These are phyloP conservation scores for Xylaria grammica DNA, from an alignment of 495 filamentous ascomycete species.

Conservation along the genomic window DNA sequence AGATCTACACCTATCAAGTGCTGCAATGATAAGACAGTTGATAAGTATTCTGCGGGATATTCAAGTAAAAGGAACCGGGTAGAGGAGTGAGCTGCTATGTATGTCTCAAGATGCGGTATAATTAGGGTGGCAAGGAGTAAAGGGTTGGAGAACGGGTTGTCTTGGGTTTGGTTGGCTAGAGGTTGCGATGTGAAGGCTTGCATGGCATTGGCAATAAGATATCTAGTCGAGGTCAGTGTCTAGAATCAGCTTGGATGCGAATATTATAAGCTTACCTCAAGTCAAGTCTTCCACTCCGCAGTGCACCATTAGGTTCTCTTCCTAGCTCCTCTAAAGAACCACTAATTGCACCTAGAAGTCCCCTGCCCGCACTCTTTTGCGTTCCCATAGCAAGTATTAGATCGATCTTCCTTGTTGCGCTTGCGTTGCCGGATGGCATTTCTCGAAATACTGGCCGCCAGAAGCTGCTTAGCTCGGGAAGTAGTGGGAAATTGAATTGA, in stretches of 20 bases:
- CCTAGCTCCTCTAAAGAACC: slow-evolving; percentile 51
- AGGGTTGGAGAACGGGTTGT: slow-evolving; percentile 52
- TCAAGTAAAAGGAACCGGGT: slow-evolving; percentile 53
- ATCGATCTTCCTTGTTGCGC: slow-evolving; percentile 40
- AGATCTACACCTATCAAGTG: slow-evolving; percentile 47
- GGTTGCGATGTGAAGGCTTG: slow-evolving; percentile 52
- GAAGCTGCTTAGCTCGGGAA: slow-evolving; percentile 42
- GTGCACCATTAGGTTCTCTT: slow-evolving; percentile 37
- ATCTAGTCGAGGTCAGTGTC: slow-evolving; percentile 34
- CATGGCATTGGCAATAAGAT: slow-evolving; percentile 55
- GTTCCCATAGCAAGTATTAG: slow-evolving; percentile 52
- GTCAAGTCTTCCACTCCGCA: slow-evolving; percentile 47
- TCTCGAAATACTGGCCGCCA: slow-evolving; percentile 50
- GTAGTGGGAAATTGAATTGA: slow-evolving; percentile 42
- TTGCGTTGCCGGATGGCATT: slow-evolving; percentile 25
- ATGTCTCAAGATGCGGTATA: slow-evolving; percentile 52
- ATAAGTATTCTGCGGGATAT: slow-evolving; percentile 51
- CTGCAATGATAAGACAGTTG: slow-evolving; percentile 50
- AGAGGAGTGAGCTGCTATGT: slow-evolving; percentile 42
- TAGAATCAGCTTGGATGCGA: background rate
- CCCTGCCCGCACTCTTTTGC: slow-evolving; percentile 43
- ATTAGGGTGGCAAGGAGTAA: slow-evolving; percentile 49
- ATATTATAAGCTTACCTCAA: slow-evolving; percentile 41
- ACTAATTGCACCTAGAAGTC: slow-evolving; percentile 40
- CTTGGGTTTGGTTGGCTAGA: slow-evolving; percentile 46